Base-by-base conservation (phyloP, 169 alveolate species). In the Plasmodium cynomolgi region DNA sequence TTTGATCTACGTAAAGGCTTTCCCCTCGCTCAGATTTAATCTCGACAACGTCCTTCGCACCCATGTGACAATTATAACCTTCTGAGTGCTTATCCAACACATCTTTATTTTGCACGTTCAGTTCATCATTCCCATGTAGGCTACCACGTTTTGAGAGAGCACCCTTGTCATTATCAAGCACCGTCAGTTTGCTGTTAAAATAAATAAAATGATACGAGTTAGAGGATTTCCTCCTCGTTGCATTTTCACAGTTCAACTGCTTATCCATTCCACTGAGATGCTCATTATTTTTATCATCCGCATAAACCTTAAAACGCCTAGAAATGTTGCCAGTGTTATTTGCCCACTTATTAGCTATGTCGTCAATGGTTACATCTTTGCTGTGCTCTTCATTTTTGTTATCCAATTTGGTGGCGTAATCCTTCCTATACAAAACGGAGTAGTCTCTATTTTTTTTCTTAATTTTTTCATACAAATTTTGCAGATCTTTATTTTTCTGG, bases 381-480 rank as follows among this genome's bases (percentile, higher is more conserved):
- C 56, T 72, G 0, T 41, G 37, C 33, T 74, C 26, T 74, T 47
- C 54, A 71, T 83, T 83, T 23, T 1, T 31, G 29, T 50, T 71
- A n/a, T 71, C 83, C 41, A 15, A n/a, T 83, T 11, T 58, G 29
- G 34, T 20, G 1, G n/a, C 31, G 29, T 20, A 11, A 3, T 33
- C 13, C 47, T 33, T 54, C n/a, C 31, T 84, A 44, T 13, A 73
- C 26, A 15, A 29, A 29, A 73, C 13, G 68, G 29, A 74, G n/a
- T 13, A 29, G 13, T 31, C 80, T 47, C 84, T 34, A 8, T 74
- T 74, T 33, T 74, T 83, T 15, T 83, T 73, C 68, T 73, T 73
- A 47, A 84, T 84, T 68, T 84, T 84, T 73, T 84, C 79, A 84
- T 84, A 84, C 71, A 84, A 84, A 33, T 84, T 54, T 26, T 47